Evolutionary conservation across 495 filamentous ascomycete genomes (phyloP), one percentile per base, ranked within the genome.

Genomic region (Annulohypoxylon maeteangense): DNA sequence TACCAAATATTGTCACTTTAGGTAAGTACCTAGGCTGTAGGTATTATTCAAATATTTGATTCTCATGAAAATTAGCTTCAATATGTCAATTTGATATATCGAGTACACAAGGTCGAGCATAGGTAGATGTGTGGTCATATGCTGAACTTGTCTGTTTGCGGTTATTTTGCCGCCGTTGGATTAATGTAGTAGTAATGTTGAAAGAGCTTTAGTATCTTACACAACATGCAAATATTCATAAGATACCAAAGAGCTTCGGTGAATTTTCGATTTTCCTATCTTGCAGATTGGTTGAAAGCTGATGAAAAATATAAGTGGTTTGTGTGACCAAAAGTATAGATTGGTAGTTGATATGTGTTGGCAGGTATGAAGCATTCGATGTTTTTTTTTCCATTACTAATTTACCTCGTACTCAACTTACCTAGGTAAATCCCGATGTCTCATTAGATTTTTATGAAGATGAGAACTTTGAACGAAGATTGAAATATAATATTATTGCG

Each of bases 231-330:
- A 20, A 54, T 54, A n/a, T n/a, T 34, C 50, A 34, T 54, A 20
- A 11, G 50, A 54, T n/a, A 34, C n/a, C 1, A 34, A 14, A 54
- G 11, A 34, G 16, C 29, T 34, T 54, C 27, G 27, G 27, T 34
- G 7, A 54, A 29, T 54, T 22, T 54, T 34, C 2, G 8, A 29
- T 34, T 16, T 32, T 34, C 20, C 34, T 20, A 12, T 34, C 29
- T 7, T 16, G 16, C 7, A 25, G 32, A 40, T 38, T 57, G 11
- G 36, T 20, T 44, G 10, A 10, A 22, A 58, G 11, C 22, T 6
- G 14, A 27, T 42, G 4, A 38, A 23, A 56, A 23, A 56, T 58
- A 34, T 55, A 42, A 57, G 54, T 57, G 34, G 34, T 57, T 25
- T 58, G 16, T 18, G 50, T 29, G 55, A 58, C 23, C 2, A 58